Percentiles rank a stretch among this genome's conserved stretches.
phyloP scores from a whole-genome alignment of 192 early-diverging fungal species.

The Rhizophagus clarus region DNA sequence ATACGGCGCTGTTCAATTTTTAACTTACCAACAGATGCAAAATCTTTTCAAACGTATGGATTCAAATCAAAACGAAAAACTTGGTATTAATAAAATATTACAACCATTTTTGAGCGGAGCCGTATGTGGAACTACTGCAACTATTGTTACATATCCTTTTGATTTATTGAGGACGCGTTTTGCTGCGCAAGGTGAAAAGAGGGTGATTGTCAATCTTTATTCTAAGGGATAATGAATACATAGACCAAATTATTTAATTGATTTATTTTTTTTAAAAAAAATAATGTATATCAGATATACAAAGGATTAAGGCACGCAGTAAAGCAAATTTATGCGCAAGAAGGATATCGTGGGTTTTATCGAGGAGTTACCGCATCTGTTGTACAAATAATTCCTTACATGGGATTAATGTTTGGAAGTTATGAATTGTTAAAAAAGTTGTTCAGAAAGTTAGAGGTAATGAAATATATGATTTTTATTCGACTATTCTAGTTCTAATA shows the following conservation, averaged over 20 bases:
- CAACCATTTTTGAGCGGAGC: slow-evolving; percentile 78
- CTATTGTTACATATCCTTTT: slow-evolving; percentile 88
- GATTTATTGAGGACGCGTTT: slow-evolving; percentile 95
- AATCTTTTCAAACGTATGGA: slow-evolving; percentile 34
- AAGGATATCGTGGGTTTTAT: slow-evolving; percentile 86
- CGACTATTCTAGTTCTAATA: not conserved
- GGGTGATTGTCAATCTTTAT: slow-evolving; percentile 31
- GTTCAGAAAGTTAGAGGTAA: slow-evolving; percentile 34
- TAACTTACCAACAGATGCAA: slow-evolving; percentile 67
- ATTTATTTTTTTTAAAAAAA: too few relatives aligned
- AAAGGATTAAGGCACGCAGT: slow-evolving; percentile 65
- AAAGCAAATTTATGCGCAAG: slow-evolving; percentile 61
- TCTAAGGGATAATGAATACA: not conserved
- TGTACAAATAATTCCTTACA: slow-evolving; percentile 92
- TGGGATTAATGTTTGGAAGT: slow-evolving; percentile 87
- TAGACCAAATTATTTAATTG: not conserved
- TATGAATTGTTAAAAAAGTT: slow-evolving; percentile 12
- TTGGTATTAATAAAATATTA: slow-evolving; percentile 1
- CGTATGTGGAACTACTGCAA: slow-evolving; percentile 78
- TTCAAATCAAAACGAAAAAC: not conserved
- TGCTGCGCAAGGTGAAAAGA: slow-evolving; percentile 73
- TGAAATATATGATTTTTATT: not conserved
- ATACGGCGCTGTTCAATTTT: slow-evolving; percentile 89
- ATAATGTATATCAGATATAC: slow-evolving; percentile 56
- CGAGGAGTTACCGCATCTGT: slow-evolving; percentile 79